Evolutionary conservation across 306 rosid species (phyloP).

Genomic region (Vigna unguiculata): DNA sequence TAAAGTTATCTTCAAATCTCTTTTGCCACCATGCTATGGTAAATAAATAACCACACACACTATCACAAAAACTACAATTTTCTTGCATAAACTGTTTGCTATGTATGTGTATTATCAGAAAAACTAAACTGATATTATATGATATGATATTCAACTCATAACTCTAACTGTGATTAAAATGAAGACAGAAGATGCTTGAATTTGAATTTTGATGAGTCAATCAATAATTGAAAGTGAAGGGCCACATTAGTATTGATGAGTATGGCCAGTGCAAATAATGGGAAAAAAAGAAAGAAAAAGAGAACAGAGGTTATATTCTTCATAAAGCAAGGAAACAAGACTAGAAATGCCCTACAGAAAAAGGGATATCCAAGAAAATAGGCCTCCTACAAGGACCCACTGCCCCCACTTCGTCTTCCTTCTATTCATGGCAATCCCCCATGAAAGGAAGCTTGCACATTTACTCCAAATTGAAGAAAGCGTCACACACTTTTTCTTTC

Average conservation of each 20-base stretch:
- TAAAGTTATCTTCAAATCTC: constrained; percentile 49
- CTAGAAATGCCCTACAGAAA: constrained; percentile 41
- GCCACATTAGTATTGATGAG: constrained; percentile 44
- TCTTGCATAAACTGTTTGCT: not conserved
- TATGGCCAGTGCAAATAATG: constrained; percentile 37
- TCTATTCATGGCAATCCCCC: constrained; percentile 64
- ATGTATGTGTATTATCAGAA: not conserved
- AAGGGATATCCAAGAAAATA: constrained; percentile 45
- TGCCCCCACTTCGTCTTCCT: constrained; percentile 55
- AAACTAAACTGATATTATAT: constrained; percentile 10
- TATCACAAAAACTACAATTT: constrained; percentile 3
- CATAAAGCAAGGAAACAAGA: constrained; percentile 53
- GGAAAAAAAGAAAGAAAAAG: constrained; percentile 38
- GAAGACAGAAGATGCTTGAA: not conserved
- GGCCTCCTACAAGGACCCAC: constrained; percentile 42
- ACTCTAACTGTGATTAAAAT: not conserved
- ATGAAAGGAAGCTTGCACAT: constrained; percentile 61
- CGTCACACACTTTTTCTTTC: constrained; percentile 41
- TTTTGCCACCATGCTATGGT: constrained; percentile 25
- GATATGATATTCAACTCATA: not conserved
- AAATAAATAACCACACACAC: not conserved
- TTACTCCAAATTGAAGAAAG: constrained; percentile 66
- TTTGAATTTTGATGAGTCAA: constrained; percentile 43
- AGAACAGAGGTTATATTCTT: constrained; percentile 33
- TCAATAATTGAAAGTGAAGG: constrained; percentile 46